These are phyloP conservation scores for Barnettozyma wickerhamii DNA, from an alignment of 805 yeast genomes.

Conservation along the genomic window DNA sequence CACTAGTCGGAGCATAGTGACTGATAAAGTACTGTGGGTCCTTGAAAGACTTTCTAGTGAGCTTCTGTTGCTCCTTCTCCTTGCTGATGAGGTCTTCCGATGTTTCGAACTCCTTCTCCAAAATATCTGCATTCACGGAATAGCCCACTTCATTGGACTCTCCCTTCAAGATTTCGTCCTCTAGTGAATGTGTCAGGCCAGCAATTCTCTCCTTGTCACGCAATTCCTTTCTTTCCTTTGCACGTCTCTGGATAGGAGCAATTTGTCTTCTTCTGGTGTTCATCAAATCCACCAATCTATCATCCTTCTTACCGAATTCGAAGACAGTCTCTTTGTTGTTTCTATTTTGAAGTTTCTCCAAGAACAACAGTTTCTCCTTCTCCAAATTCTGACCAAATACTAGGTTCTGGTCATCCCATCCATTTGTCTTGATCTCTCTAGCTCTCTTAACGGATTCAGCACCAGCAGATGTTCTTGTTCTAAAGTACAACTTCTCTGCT, in stretches of 20 bases:
- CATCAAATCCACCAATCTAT: slow-evolving; percentile 80
- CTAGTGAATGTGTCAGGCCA: slow-evolving; percentile 68
- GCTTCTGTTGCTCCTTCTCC: slow-evolving; percentile 18
- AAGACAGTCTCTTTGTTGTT: slow-evolving; percentile 85
- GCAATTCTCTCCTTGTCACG: slow-evolving; percentile 70
- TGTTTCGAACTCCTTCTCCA: slow-evolving; percentile 37
- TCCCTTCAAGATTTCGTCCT: slow-evolving; percentile 64
- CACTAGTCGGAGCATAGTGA: slow-evolving; percentile 81
- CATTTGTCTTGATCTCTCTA: slow-evolving; percentile 65
- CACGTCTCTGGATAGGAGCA: slow-evolving; percentile 81
- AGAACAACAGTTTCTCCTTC: slow-evolving; percentile 64
- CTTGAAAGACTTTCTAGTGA: slow-evolving; percentile 47
- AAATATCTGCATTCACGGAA: slow-evolving; percentile 36
- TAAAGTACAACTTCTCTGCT: slow-evolving; percentile 83
- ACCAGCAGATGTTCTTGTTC: slow-evolving; percentile 85
- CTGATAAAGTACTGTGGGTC: slow-evolving; percentile 81
- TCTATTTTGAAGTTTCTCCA: slow-evolving; percentile 68
- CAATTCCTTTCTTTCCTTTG: slow-evolving; percentile 63
- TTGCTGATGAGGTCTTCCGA: slow-evolving; percentile 31
- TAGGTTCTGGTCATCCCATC: slow-evolving; percentile 89
- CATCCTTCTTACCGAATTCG: slow-evolving; percentile 69
- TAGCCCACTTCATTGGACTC: slow-evolving; percentile 47
- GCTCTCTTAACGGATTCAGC: slow-evolving; percentile 80
- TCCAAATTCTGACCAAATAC: slow-evolving; percentile 75
- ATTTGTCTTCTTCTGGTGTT: slow-evolving; percentile 77